Evolutionary conservation across 495 filamentous ascomycete species (phyloP), one percentile per base, ranked within the genome.

Genomic region (Aspergillus nanangensis): DNA sequence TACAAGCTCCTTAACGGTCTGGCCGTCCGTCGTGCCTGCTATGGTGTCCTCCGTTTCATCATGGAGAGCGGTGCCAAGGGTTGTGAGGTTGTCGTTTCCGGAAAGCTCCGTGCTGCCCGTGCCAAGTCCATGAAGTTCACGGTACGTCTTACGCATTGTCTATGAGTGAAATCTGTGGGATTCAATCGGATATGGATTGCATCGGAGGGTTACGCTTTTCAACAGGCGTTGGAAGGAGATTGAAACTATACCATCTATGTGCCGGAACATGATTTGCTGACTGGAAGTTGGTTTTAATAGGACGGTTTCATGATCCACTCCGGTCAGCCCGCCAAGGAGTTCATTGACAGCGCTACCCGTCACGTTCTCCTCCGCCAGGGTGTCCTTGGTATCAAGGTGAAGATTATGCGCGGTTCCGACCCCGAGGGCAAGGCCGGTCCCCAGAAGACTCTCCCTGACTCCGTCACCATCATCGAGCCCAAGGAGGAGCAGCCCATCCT

Each of bases 271-370:
- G n/a, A n/a, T n/a, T n/a, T n/a, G n/a, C n/a, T 19, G 22, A 44
- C 47, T 53, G 21, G 36, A 29, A 7, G 17, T 42, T 23, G 19
- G 19, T 48, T 25, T 44, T 11, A 20, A 48, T 55, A 87, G 83
- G 93, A 98, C 70, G 93, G 93, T 64, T 98, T 98, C 89, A 98
- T 98, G 93, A 98, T 98, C 80, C 93, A 98, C 88, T 97, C 93
- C 66, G 93, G 93, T 77, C 93, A 97, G 68, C 93, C 93, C 58
- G 94, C 93, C 60, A 91, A 93, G 76, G 93, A 98, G 76, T 98
- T 98, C 80, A 98, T 98, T 73, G 93, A 98, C 80, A 81, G 75
- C 63, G 94, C 93, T 51, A 96, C 90, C 59, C 92, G 93, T 59
- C 93, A 98, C 87, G 93, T 98, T 56, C 90, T 98, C 48, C 90